Conservation (phyloP, 23 red algal genomes). For the Agarophyton chilense region DNA sequence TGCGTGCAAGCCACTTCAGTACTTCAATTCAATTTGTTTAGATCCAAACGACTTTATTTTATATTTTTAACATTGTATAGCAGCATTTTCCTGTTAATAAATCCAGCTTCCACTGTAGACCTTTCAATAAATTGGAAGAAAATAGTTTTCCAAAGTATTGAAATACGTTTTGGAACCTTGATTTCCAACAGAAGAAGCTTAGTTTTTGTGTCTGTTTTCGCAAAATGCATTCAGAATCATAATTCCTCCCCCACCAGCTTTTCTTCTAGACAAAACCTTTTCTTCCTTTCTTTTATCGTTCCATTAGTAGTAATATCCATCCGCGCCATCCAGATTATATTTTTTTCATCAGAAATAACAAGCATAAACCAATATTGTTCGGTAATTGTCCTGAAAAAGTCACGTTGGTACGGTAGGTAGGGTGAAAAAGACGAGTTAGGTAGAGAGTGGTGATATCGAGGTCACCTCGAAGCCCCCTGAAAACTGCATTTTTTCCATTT, state of each 20-base stretch:
- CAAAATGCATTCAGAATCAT: background rate
- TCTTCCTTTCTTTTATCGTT: background rate
- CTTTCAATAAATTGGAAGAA: background rate
- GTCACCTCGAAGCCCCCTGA: no score
- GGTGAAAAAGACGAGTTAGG: no score
- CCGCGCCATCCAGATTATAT: background rate
- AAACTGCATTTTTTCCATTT: no score
- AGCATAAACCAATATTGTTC: no score
- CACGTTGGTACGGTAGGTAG: no score
- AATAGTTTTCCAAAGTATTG: background rate
- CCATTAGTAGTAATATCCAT: conserved; percentile 19
- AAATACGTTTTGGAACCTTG: background rate
- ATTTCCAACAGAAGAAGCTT: background rate
- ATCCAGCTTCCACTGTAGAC: background rate
- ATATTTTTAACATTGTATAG: background rate
- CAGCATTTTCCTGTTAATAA: background rate
- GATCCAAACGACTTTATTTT: background rate
- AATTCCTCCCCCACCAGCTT: background rate
- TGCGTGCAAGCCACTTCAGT: no score
- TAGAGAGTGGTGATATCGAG: no score
- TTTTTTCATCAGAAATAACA: conserved; percentile 37
- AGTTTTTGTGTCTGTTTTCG: background rate
- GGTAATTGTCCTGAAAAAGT: no score
- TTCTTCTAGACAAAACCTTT: background rate
- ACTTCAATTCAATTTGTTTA: no score